Evolutionary conservation across 164 flowering plant species (phyloP).

Genomic region (Tetrastigma voinierianum): DNA sequence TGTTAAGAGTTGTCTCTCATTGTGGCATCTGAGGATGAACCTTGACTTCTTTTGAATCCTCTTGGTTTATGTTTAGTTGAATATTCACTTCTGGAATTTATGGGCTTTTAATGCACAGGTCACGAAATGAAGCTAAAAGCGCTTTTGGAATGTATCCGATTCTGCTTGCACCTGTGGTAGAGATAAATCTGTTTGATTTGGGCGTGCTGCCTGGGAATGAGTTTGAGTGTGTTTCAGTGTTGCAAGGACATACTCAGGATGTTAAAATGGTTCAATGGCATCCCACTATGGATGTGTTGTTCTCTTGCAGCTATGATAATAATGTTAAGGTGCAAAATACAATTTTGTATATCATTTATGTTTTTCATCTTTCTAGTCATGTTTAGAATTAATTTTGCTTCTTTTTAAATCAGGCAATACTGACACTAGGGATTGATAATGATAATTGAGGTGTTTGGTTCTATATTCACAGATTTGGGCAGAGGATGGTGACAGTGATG

Average conservation of each 20-base stretch:
- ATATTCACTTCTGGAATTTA: not conserved
- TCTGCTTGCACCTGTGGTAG: conserved; percentile 89
- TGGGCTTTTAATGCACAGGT: conserved; percentile 35
- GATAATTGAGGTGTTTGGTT: not conserved
- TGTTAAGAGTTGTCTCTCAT: too few species aligned
- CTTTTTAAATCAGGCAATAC: not conserved
- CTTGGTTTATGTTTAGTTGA: too few species aligned
- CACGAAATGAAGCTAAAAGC: conserved; percentile 95
- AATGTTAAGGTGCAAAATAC: conserved; percentile 82
- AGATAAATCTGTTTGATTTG: conserved; percentile 97
- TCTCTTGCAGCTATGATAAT: conserved; percentile 94
- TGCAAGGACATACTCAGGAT: conserved; percentile 97
- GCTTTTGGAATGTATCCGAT: conserved; percentile 94
- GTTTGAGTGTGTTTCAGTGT: conserved; percentile 80
- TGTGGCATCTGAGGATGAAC: not conserved
- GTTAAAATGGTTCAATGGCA: conserved; percentile 99
- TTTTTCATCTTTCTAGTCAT: too few species aligned
- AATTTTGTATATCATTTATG: too few species aligned
- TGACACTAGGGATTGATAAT: not conserved
- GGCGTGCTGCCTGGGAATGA: conserved; percentile 85
- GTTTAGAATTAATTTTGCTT: not conserved
- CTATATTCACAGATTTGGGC: conserved; percentile 70
- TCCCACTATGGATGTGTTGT: conserved; percentile 70
- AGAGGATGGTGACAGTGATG: conserved; percentile 76
- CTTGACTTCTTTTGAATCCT: not conserved